Base-by-base conservation (phyloP, 768 basidiomycete species). In the Xerocomellus dryophilus region DNA sequence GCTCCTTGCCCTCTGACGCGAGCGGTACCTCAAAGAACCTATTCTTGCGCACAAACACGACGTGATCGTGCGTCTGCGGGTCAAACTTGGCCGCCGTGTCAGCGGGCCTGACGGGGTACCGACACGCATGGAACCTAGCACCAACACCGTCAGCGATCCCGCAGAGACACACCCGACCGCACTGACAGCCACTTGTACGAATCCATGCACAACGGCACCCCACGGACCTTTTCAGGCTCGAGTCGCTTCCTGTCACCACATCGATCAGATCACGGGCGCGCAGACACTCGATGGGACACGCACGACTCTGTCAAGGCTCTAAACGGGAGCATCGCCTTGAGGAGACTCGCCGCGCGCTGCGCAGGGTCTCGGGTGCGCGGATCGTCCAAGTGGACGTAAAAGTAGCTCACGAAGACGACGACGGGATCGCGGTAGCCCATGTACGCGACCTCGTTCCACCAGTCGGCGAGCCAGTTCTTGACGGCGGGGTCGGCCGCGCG, bases 401-500 rank as follows among this genome's bases (percentile, higher is more conserved):
- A 98, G 76, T 99, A 99, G 79, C 87, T 93, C 63, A 95, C 93
- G 59, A 84, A 89, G 14, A 95, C 89, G 29, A 95, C 87, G 44
- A 97, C 90, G 2, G 94, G 85, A 62, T 96, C 95, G 44, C 91
- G 81, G 66, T 90, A 91, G 7, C 76, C 86, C 87, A 92, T 86
- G 68, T 90, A 91, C 17, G 95, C 95, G 5, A 71, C 81, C 34
- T 97, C 92, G 72, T 98, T 95, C 96, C 96, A 99, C 97, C 97
- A 99, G 47, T 96, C 93, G 43, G 82, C 80, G n/a, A 99, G 78
- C 97, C 97, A 99, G 75, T 80, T 94, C 62, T 75, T 76, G 48
- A 74, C 70, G 17, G 71, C 70, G 1, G 82, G 80, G 23, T 82
- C 77, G 0, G 77, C 76, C 0, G 93, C 93, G 2, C 94, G 82